Conservation (phyloP, 305 asterid genomes). For the Ilex paraguariensis region DNA sequence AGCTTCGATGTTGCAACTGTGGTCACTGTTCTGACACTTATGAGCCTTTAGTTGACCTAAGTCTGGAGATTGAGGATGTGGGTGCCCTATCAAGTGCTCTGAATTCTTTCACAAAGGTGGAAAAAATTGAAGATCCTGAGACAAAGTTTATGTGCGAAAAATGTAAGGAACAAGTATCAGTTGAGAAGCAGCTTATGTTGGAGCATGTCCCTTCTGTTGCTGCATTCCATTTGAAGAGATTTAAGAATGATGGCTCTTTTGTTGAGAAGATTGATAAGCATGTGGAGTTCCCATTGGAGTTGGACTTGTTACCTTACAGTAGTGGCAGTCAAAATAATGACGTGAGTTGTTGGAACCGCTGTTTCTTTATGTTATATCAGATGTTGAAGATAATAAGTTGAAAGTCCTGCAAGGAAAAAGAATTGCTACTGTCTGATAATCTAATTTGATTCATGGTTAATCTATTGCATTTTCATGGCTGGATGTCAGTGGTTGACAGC, state of each 20-base stretch:
- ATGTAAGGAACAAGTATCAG: slow-evolving; percentile 67
- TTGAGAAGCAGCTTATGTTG: slow-evolving; percentile 76
- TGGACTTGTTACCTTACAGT: slow-evolving; percentile 68
- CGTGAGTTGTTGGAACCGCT: slow-evolving; percentile 34
- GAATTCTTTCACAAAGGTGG: slow-evolving; percentile 84
- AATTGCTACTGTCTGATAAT: too few species aligned
- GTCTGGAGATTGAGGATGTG: slow-evolving; percentile 84
- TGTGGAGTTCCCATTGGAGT: slow-evolving; percentile 66
- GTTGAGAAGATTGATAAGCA: slow-evolving; percentile 80
- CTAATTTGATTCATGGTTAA: too few species aligned
- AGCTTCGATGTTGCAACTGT: slow-evolving; percentile 83
- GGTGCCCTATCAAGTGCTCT: slow-evolving; percentile 54
- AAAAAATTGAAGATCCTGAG: slow-evolving; percentile 71
- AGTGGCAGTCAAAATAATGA: slow-evolving; percentile 19
- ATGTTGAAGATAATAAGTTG: too few species aligned
- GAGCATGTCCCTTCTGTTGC: slow-evolving; percentile 67
- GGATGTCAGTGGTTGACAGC: too few species aligned
- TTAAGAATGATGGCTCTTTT: slow-evolving; percentile 64
- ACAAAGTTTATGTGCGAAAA: slow-evolving; percentile 75
- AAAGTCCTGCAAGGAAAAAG: too few species aligned
- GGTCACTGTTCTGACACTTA: slow-evolving; percentile 76
- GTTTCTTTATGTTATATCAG: too few species aligned
- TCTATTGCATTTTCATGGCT: too few species aligned
- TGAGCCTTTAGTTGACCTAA: slow-evolving; percentile 75
- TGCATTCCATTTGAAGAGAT: slow-evolving; percentile 83